Conservation (phyloP, 495 filamentous ascomycete species). For the Neurospora terricola region DNA sequence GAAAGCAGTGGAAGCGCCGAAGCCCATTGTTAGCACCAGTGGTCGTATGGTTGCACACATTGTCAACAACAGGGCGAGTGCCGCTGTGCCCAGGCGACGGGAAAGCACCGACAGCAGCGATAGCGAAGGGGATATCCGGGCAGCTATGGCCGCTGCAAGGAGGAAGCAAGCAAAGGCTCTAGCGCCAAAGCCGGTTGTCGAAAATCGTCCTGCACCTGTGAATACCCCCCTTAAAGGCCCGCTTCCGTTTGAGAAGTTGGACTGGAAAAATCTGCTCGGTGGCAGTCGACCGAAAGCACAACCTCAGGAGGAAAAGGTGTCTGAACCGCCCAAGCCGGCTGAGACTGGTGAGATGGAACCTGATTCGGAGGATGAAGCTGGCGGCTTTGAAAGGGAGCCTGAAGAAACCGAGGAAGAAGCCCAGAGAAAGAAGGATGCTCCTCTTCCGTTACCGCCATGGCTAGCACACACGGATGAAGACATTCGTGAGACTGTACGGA, state of each 20-base stretch:
- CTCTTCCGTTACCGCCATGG: constrained; percentile 76
- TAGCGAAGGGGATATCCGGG: constrained; percentile 53
- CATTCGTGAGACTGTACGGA: constrained; percentile 41
- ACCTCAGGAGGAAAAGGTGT: constrained; percentile 10
- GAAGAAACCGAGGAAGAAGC: not conserved
- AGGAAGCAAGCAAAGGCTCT: constrained; percentile 27
- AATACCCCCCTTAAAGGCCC: constrained; percentile 63
- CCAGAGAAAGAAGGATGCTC: constrained; percentile 39
- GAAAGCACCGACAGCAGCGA: constrained; percentile 42
- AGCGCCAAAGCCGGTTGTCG: constrained; percentile 11
- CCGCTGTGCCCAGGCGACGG: constrained; percentile 38
- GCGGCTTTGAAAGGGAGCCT: constrained; percentile 47
- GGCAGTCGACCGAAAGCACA: constrained; percentile 32
- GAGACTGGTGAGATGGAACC: constrained; percentile 19
- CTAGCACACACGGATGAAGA: constrained; percentile 47
- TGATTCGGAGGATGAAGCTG: constrained; percentile 45
- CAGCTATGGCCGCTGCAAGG: constrained; percentile 43
- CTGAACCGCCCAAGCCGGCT: constrained; percentile 5
- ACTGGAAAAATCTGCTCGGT: constrained; percentile 50
- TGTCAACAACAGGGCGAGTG: constrained; percentile 51
- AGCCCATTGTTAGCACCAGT: constrained; percentile 40
- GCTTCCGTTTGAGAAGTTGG: constrained; percentile 79
- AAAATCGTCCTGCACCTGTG: constrained; percentile 22
- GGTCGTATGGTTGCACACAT: constrained; percentile 52
- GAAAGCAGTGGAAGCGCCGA: constrained; percentile 40